A percentile compares a stretch with the other conserved stretches of the same genome.
Conservation (phyloP, 495 filamentous ascomycete genomes). For the Aspergillus steynii region DNA sequence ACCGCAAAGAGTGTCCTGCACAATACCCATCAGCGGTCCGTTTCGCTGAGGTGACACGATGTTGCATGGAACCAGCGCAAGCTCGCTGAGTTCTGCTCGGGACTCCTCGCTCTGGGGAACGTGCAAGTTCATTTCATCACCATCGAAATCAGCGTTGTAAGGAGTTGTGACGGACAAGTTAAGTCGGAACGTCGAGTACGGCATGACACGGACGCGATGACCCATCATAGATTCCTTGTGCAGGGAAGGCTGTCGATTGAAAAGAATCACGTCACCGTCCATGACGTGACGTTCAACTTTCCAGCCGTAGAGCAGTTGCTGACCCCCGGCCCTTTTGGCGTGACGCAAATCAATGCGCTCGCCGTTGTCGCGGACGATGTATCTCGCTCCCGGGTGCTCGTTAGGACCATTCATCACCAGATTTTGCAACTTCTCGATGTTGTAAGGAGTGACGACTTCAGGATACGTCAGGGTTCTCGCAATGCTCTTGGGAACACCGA, state of each 20-base stretch:
- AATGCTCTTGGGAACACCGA: slow-evolving; percentile 89
- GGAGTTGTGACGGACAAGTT: slow-evolving; percentile 97
- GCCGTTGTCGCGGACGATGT: slow-evolving; percentile 88
- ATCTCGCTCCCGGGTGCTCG: slow-evolving; percentile 91
- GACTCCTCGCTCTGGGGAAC: slow-evolving; percentile 97
- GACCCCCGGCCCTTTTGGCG: slow-evolving; percentile 78
- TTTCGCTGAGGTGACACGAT: slow-evolving; percentile 98
- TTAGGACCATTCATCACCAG: slow-evolving; percentile 92
- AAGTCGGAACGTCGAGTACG: slow-evolving; percentile 95
- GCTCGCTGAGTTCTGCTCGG: slow-evolving; percentile 84
- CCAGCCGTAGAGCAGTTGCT: slow-evolving; percentile 92
- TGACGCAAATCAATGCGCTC: slow-evolving; percentile 92
- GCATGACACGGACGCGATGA: slow-evolving; percentile 96
- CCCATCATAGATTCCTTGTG: slow-evolving; percentile 99
- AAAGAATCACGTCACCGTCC: slow-evolving; percentile 96
- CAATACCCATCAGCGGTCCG: slow-evolving; percentile 97
- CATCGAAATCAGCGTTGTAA: slow-evolving; percentile 99
- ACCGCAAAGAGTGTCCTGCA: slow-evolving; percentile 95
- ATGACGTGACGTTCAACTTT: slow-evolving; percentile 96
- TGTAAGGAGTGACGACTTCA: slow-evolving; percentile 96
- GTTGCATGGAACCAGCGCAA: slow-evolving; percentile 95
- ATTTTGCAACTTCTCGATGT: slow-evolving; percentile 86
- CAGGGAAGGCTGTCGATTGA: slow-evolving; percentile 97
- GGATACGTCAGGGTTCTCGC: slow-evolving; percentile 91
- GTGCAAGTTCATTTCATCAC: slow-evolving; percentile 99